These are phyloP conservation scores for Chalciporus sphaerocephalus DNA, from an alignment of 768 basidiomycete species.

Conservation along the genomic window DNA sequence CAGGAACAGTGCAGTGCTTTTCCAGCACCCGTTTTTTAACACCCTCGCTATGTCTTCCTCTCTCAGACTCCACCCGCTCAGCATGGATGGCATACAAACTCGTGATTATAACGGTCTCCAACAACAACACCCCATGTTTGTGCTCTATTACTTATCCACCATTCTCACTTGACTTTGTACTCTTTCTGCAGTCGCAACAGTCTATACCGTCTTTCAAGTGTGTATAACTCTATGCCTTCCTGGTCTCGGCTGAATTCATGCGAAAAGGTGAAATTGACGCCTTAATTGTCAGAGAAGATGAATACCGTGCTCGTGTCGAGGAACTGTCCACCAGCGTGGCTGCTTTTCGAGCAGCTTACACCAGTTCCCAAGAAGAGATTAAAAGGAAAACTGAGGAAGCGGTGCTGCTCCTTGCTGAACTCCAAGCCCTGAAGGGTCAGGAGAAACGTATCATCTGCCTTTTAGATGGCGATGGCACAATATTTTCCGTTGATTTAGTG, in stretches of 20 bases:
- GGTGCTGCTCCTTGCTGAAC: constrained; percentile 21
- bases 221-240: background rate
- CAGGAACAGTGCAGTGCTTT: background rate
- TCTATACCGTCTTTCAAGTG: constrained; percentile 1
- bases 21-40: background rate
- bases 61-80: background rate
- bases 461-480: constrained; percentile 62
- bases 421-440: constrained; percentile 26
- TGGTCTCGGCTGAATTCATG: background rate
- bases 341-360: constrained; percentile 28
- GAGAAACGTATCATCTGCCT: constrained; percentile 41
- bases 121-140: constrained; percentile 7
- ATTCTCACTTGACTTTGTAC: background rate
- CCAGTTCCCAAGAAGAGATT: constrained; percentile 18
- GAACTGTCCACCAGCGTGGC: constrained; percentile 23
- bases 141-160: background rate
- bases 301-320: constrained; percentile 15
- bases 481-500: constrained; percentile 54
- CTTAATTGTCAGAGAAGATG: constrained; percentile 21
- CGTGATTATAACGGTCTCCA: constrained; percentile 3
- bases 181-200: background rate
- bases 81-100: background rate
- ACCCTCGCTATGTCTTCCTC: background rate
- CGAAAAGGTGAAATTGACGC: constrained; percentile 30
- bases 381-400: constrained; percentile 13